A percentile compares a stretch with the other conserved stretches of the same genome.
These are phyloP conservation scores for Mycena capillaripes DNA, from an alignment of 768 basidiomycete species.

Conservation along the genomic window DNA sequence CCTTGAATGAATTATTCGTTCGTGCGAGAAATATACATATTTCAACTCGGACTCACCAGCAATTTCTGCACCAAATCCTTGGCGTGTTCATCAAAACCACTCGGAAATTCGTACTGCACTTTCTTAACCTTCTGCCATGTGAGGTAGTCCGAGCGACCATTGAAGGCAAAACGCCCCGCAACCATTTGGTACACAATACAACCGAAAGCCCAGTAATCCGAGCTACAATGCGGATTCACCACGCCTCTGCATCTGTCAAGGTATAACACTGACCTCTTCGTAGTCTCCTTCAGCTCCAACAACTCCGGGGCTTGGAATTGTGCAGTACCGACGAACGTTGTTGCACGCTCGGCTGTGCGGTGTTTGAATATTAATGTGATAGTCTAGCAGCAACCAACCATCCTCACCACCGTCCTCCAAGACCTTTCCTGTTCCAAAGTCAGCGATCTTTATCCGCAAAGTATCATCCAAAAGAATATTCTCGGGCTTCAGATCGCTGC, in stretches of 20 bases:
- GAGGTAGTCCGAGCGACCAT: too few relatives aligned
- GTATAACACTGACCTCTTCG: slow-evolving; percentile 71
- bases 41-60: too few relatives aligned
- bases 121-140: too few relatives aligned
- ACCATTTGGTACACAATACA: slow-evolving; percentile 96
- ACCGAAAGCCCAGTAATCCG: slow-evolving; percentile 96
- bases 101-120: too few relatives aligned
- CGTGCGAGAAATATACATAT: too few relatives aligned
- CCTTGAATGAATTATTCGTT: too few relatives aligned
- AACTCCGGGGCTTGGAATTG: slow-evolving; percentile 94
- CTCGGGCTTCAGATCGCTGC: slow-evolving; percentile 86
- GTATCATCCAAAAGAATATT: slow-evolving; percentile 90
- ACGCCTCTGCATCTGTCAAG: too few relatives aligned
- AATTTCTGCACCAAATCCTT: too few relatives aligned
- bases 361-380: background rate
- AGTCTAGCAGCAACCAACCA: background rate
- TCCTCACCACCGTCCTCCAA: slow-evolving; percentile 68
- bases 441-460: slow-evolving; percentile 93
- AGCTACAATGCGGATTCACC: slow-evolving; percentile 61
- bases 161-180: too few relatives aligned
- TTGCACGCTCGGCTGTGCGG: slow-evolving; percentile 40
- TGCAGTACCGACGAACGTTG: slow-evolving; percentile 78
- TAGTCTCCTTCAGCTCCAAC: slow-evolving; percentile 78
- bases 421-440: slow-evolving; percentile 94
- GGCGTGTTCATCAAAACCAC: too few relatives aligned